These are phyloP conservation scores for Fusarium sacchari DNA, from an alignment of 2,329 filamentous ascomycete species.

Conservation along the genomic window DNA sequence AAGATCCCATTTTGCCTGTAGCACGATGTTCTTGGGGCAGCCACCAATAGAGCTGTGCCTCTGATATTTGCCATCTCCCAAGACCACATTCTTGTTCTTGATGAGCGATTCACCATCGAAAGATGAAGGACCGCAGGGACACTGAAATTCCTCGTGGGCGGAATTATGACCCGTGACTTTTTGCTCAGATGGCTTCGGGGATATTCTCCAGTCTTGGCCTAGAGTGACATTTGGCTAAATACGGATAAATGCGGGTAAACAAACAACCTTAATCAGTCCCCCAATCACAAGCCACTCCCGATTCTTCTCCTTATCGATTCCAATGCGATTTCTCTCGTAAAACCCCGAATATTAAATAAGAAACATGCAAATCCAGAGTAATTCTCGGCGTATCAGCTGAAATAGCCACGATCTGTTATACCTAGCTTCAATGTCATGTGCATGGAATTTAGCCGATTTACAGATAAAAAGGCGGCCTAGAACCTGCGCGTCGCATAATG, in stretches of 20 bases:
- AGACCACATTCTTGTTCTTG: not conserved
- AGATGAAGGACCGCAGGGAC: not conserved
- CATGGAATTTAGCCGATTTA: not conserved
- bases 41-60: not conserved
- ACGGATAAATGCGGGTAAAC: constrained; percentile 24
- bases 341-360: not conserved
- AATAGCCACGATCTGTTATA: not conserved
- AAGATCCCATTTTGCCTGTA: not conserved
- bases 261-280: constrained; percentile 11
- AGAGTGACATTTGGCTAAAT: constrained; percentile 20
- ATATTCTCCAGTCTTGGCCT: constrained; percentile 20
- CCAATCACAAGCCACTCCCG: not conserved
- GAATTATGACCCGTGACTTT: not conserved
- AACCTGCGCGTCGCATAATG: constrained; percentile 6
- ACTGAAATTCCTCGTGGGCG: not conserved
- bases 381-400: not conserved
- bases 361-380: not conserved
- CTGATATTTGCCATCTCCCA: not conserved
- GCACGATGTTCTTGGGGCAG: not conserved
- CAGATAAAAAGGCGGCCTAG: not conserved
- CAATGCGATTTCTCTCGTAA: not conserved
- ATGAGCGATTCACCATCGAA: not conserved
- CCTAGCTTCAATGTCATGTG: not conserved
- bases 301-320: not conserved
- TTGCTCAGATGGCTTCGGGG: not conserved